phyloP scores from a whole-genome alignment of 1,284 basidiomycete species.

The Cryptococcus sp. region DNA sequence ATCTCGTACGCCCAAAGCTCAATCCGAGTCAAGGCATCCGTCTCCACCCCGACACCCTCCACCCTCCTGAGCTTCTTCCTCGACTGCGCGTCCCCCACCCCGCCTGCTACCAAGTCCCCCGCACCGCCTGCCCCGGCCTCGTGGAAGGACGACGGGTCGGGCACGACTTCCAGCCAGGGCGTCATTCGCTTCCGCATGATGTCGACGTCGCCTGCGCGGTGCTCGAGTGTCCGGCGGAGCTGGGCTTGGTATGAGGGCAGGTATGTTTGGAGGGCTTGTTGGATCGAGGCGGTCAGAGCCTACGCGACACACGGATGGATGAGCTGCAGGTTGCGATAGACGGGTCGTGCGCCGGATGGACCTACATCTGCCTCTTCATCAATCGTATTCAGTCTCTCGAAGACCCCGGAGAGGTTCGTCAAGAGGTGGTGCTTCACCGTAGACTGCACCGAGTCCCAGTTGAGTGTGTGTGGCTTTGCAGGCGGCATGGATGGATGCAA shows the following conservation, averaged over 20 bases:
- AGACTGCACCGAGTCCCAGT: constrained; percentile 17
- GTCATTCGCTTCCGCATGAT: constrained; percentile 35
- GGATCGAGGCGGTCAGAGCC: constrained; percentile 10
- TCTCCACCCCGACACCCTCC: constrained; percentile 28
- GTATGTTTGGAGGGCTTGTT: constrained; percentile 19
- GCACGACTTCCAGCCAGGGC: constrained; percentile 34
- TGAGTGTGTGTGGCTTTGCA: neutral
- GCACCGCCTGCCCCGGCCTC: neutral
- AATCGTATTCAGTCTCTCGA: constrained; percentile 24
- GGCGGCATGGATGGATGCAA: too few relatives aligned
- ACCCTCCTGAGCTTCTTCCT: constrained; percentile 25
- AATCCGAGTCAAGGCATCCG: constrained; percentile 28
- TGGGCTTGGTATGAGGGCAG: constrained; percentile 20
- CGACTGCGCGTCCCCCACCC: constrained; percentile 1
- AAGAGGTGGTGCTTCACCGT: constrained; percentile 44
- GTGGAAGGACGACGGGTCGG: constrained; percentile 6
- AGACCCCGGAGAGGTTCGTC: constrained; percentile 28
- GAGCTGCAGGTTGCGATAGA: too few relatives aligned
- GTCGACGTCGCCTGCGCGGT: constrained; percentile 28
- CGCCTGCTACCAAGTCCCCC: neutral
- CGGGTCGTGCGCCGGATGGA: neutral
- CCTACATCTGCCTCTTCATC: constrained; percentile 41
- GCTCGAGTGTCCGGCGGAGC: constrained; percentile 21
- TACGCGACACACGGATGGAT: neutral
- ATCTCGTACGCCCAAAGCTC: constrained; percentile 41